These are phyloP conservation scores for Elaeis oleifera DNA, from an alignment of 202 grass and related monocot genomes.

Conservation along the genomic window DNA sequence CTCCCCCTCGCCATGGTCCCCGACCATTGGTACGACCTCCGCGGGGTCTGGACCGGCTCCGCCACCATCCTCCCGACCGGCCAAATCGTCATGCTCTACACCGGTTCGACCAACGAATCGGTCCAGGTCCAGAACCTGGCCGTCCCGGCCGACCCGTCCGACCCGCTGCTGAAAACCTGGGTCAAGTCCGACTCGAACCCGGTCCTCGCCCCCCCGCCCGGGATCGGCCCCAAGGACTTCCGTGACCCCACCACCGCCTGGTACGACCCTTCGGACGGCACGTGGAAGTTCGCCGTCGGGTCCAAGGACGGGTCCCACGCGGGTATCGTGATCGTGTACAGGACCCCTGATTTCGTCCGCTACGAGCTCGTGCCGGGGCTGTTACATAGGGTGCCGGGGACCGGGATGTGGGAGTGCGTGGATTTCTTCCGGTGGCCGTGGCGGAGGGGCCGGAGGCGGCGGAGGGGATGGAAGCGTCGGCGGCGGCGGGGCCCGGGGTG, in stretches of 20 bases:
- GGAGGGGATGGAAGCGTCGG: neutral
- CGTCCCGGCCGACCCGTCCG: neutral
- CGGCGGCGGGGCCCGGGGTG: neutral
- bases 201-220: neutral
- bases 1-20: slow-evolving; percentile 54
- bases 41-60: neutral
- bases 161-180: neutral
- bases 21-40: neutral
- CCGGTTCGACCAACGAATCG: neutral
- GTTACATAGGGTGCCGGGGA: neutral
- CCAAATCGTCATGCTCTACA: slow-evolving; percentile 1
- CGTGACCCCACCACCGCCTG: neutral
- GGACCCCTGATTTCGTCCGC: neutral
- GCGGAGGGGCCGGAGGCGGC: neutral
- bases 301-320: neutral
- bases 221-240: neutral
- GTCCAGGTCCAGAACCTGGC: slow-evolving; percentile 1
- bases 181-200: neutral
- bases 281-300: neutral
- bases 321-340: neutral
- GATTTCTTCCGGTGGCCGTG: slow-evolving; percentile 50
- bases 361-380: neutral
- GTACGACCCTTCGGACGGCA: neutral
- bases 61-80: neutral
- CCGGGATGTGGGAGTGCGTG: slow-evolving; percentile 7